phyloP scores from a whole-genome alignment of 225 moss, liverwort and hornwort species.

The Pleurozium schreberi region DNA sequence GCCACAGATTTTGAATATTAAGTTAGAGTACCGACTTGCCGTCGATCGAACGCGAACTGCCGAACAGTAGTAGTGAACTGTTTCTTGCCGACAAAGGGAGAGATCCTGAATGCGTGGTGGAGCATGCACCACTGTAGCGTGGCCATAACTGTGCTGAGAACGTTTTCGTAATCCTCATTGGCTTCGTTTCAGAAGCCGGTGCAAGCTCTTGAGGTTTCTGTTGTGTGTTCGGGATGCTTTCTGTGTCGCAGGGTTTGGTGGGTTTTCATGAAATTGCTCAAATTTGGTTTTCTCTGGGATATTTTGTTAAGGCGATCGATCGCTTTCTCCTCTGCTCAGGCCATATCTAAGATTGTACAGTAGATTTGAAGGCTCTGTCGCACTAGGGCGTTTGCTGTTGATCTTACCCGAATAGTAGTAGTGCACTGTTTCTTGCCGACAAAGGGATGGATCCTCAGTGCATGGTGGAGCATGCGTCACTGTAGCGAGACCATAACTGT shows the following conservation, averaged over 20 bases:
- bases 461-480: neutral
- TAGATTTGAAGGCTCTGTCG: neutral
- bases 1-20: too few species aligned
- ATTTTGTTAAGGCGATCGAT: neutral
- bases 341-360: too few species aligned
- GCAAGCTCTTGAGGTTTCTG: neutral
- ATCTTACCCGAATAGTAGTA: neutral
- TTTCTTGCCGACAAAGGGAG: neutral
- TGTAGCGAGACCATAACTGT: neutral
- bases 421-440: neutral
- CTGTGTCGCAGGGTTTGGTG: neutral
- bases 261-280: neutral
- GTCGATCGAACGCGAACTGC: neutral
- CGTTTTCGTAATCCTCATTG: neutral
- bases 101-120: neutral
- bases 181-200: neutral
- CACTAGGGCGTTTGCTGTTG: neutral
- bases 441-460: neutral
- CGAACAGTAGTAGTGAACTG: neutral
- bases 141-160: neutral
- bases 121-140: neutral
- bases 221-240: neutral
- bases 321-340: neutral
- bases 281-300: neutral
- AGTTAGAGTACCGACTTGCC: neutral